Conservation (phyloP, 2,329 filamentous ascomycete species). For the Xylaria arbuscula region DNA sequence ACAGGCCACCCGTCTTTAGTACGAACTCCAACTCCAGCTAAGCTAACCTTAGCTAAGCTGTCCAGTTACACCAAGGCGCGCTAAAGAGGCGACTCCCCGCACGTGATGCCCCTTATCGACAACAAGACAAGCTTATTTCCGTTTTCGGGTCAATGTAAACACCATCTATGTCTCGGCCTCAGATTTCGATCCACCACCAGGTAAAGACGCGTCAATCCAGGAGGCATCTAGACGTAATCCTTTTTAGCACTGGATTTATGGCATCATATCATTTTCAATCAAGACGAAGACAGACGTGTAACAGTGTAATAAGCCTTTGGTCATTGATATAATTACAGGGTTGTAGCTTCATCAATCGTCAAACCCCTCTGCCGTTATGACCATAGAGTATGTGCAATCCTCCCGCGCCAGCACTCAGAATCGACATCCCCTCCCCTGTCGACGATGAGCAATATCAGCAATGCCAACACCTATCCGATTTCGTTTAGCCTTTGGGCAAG, state of each 20-base stretch:
- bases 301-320: slow-evolving; percentile 34
- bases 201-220: slow-evolving; percentile 36
- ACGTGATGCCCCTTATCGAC: slow-evolving; percentile 46
- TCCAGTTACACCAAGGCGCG: slow-evolving; percentile 6
- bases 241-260: neutral
- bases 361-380: slow-evolving; percentile 39
- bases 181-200: slow-evolving; percentile 7
- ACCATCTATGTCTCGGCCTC: slow-evolving; percentile 20
- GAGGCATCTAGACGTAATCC: neutral
- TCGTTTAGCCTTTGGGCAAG: slow-evolving; percentile 24
- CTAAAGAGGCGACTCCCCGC: slow-evolving; percentile 31
- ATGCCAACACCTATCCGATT: slow-evolving; percentile 22
- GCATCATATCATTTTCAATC: neutral
- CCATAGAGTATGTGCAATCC: slow-evolving; percentile 46
- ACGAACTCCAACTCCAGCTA: neutral
- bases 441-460: slow-evolving; percentile 4
- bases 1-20: slow-evolving; percentile 2
- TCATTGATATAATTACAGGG: slow-evolving; percentile 53
- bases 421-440: slow-evolving; percentile 19
- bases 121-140: slow-evolving; percentile 41
- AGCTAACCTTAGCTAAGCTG: neutral
- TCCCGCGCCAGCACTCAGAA: slow-evolving; percentile 24
- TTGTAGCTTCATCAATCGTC: slow-evolving; percentile 51
- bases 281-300: neutral
- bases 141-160: slow-evolving; percentile 44